Evolutionary conservation across 257 asterid species (phyloP).

Genomic region (Ballota nigra): DNA sequence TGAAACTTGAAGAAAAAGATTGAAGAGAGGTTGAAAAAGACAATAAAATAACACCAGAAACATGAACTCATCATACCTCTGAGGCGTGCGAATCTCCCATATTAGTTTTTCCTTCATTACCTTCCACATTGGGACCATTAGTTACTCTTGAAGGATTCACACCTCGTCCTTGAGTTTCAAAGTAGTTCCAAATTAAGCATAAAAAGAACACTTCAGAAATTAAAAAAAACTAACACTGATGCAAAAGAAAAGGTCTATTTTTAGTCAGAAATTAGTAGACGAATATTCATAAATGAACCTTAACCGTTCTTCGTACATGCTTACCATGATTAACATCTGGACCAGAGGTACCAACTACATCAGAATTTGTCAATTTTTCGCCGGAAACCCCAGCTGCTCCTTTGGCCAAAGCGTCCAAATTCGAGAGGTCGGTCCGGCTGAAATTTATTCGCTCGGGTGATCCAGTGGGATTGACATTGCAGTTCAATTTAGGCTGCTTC

Average conservation of each 20-base stretch:
- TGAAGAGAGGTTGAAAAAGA: not conserved
- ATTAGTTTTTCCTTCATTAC: conserved; percentile 44
- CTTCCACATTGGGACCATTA: conserved; percentile 48
- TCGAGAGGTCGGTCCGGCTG: conserved; percentile 42
- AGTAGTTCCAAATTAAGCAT: conserved; percentile 23
- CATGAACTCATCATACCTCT: conserved; percentile 49
- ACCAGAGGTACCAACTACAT: conserved; percentile 37
- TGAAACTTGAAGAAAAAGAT: not conserved
- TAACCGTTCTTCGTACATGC: conserved; percentile 9
- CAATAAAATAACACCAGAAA: not conserved
- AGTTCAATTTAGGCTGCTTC: conserved; percentile 49
- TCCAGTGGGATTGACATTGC: conserved; percentile 53
- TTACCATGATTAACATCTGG: conserved; percentile 52
- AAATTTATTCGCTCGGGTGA: conserved; percentile 45
- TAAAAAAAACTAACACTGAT: conserved; percentile 18
- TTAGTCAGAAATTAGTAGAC: not conserved
- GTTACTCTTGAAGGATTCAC: conserved; percentile 40
- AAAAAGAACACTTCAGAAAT: not conserved
- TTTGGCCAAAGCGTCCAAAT: conserved; percentile 43
- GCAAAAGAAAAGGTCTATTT: not conserved
- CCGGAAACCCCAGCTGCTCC: conserved; percentile 46
- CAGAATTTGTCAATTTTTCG: conserved; percentile 49
- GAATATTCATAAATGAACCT: conserved; percentile 18
- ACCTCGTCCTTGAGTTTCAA: conserved; percentile 45
- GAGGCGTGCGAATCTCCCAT: conserved; percentile 42